A percentile compares a stretch with the other conserved stretches of the same genome.
phyloP scores from a whole-genome alignment of 2,329 filamentous ascomycete genomes.

The Aurifilum marmelostoma region DNA sequence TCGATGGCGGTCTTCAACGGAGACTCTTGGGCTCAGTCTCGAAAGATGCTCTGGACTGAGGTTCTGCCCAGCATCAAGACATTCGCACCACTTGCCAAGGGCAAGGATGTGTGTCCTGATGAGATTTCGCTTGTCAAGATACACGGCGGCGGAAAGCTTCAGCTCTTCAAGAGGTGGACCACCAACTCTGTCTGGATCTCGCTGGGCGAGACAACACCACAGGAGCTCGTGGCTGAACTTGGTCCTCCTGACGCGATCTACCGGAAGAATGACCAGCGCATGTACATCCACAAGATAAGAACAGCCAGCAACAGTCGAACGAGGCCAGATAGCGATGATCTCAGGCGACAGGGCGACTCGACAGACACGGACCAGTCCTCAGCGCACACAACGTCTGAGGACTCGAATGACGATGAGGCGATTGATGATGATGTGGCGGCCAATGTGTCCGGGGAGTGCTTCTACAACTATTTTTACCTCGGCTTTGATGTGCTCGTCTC shows the following conservation, averaged over 20 bases:
- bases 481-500: slow-evolving; percentile 95
- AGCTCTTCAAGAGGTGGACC: slow-evolving; percentile 74
- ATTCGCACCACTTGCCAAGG: slow-evolving; percentile 68
- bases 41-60: slow-evolving; percentile 76
- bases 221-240: slow-evolving; percentile 87
- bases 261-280: slow-evolving; percentile 83
- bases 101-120: slow-evolving; percentile 80
- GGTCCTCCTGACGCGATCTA: slow-evolving; percentile 95
- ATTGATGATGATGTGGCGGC: slow-evolving; percentile 59
- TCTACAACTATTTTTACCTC: slow-evolving; percentile 97
- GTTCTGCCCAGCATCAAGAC: slow-evolving; percentile 74
- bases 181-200: slow-evolving; percentile 69
- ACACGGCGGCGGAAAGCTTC: slow-evolving; percentile 76
- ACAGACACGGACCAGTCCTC: slow-evolving; percentile 79
- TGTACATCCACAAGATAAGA: slow-evolving; percentile 78
- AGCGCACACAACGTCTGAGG: slow-evolving; percentile 70
- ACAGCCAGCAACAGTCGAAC: slow-evolving; percentile 55
- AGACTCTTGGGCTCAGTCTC: slow-evolving; percentile 84
- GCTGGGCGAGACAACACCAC: slow-evolving; percentile 85
- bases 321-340: slow-evolving; percentile 49
- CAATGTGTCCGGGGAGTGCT: slow-evolving; percentile 72
- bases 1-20: slow-evolving; percentile 93
- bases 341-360: slow-evolving; percentile 57
- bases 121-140: slow-evolving; percentile 83
- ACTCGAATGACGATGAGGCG: slow-evolving; percentile 64